These are phyloP conservation scores for Apophysomyces trapeziformis DNA, from an alignment of 371 early-diverging fungal species.

Conservation along the genomic window DNA sequence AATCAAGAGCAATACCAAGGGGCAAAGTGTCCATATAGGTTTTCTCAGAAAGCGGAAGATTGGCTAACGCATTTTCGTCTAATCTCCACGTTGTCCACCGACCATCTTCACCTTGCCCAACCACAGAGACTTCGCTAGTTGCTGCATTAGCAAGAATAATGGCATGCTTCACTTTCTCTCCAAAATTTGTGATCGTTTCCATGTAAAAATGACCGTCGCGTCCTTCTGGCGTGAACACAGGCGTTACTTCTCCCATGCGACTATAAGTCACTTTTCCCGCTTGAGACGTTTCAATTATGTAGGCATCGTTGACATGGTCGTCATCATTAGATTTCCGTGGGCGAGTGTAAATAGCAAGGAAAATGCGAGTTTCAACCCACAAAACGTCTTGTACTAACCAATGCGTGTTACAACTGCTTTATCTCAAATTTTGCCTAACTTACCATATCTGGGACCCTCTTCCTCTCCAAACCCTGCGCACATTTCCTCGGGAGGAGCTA, in stretches of 20 bases:
- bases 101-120: slow-evolving; percentile 41
- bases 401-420: neutral
- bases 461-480: slow-evolving; percentile 25
- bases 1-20: slow-evolving; percentile 49
- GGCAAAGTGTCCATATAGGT: slow-evolving; percentile 45
- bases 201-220: slow-evolving; percentile 45
- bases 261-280: slow-evolving; percentile 25
- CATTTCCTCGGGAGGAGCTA: slow-evolving; percentile 32
- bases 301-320: slow-evolving; percentile 34
- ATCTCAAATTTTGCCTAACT: neutral
- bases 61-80: slow-evolving; percentile 34
- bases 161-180: slow-evolving; percentile 34
- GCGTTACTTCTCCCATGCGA: slow-evolving; percentile 43
- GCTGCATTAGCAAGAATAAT: slow-evolving; percentile 46
- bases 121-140: slow-evolving; percentile 40
- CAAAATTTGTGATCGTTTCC: slow-evolving; percentile 43
- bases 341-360: slow-evolving; percentile 39
- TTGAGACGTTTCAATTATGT: slow-evolving; percentile 35
- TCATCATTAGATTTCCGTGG: slow-evolving; percentile 23
- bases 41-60: slow-evolving; percentile 42
- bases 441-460: slow-evolving; percentile 35
- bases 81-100: slow-evolving; percentile 51
- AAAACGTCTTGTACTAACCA: slow-evolving; percentile 43
- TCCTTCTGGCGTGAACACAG: slow-evolving; percentile 38
- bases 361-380: slow-evolving; percentile 49